Evolutionary conservation across 2,329 filamentous ascomycete species (phyloP), one percentile per base, ranked within the genome.

Genomic region (Fusarium tanahbumbuense): DNA sequence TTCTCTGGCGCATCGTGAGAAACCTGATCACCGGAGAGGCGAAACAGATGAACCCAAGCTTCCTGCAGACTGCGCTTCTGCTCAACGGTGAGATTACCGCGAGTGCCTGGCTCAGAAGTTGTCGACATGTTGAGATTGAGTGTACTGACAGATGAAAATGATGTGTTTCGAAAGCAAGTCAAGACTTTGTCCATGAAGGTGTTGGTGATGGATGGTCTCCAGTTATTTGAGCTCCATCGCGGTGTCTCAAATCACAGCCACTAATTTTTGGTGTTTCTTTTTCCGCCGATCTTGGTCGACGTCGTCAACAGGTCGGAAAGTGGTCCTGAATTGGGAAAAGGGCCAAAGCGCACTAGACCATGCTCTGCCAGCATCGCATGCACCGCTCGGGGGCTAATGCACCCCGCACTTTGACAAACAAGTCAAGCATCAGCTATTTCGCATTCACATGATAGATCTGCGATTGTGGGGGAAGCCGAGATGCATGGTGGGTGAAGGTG

Each of bases 31-130:
- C 61, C 66, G 3, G 62, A 60, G 15, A 73, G 37, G 6, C 71
- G 57, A 12, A 73, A 62, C 11, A 73, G 40, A 47, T 73, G 62
- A 10, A 58, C 65, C 71, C 71, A 73, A 9, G 71, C 62, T 27
- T 73, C 56, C 8, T 72, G 61, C 6, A 73, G 46, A 11, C 40
- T 70, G 25, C 22, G 50, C 23, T 68, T 48, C 16, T 73, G 54
- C 12, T 73, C 60, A 12, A 57, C 23, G 2, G 71, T 73, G 18
- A 73, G 54, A 13, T 73, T 73, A 2, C 62, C 60, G 25, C 68
- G 46, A 3, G 68, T 70, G 8, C 71, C 71, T 25, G 68, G 65
- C 15, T 70, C 71, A 10, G 59, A 18, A 2, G 41, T 22, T 9
- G 32, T 18, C 27, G 68, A 41, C 71, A 73, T 73, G 30, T 27